Base-by-base conservation (phyloP, 108 stramenopile species). In the Nitzschia sp. region DNA sequence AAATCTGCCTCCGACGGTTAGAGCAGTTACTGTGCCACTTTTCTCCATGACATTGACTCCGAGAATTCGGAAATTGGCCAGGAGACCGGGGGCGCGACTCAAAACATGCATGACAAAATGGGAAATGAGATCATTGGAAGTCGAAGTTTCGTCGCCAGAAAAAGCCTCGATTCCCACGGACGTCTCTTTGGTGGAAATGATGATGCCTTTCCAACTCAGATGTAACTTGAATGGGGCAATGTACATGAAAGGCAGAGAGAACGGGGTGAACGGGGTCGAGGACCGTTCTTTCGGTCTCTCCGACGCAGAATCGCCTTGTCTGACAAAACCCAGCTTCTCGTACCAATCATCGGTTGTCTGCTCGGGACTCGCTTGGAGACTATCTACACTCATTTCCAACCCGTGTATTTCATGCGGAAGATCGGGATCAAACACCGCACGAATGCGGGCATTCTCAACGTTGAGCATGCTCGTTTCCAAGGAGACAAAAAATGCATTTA, bases 21-120 rank as follows among this genome's bases (percentile, higher is more conserved):
- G n/a, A 8, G 25, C 64, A 11, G 49, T 51, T 30, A 11, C 64
- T 11, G 53, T 26, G 8, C 64, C 64, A 23, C 38, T 34, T 26
- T 32, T 53, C 21, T 66, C 64, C 13, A 42, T 30, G 45, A 66
- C 49, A 66, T 66, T 53, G 27, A 66, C 49, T 13, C 64, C 64
- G 30, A 66, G n/a, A 31, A 66, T 9, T 17, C 45, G 26, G 30
- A 66, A 42, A n/a, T 66, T 66, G 11, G 27, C 19, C 24, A 66
- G 48, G 5, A 66, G 23, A 0, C 64, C 64, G 11, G 64, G 64
- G 30, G 64, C 49, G 9, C 64, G 15, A 26, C 64, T 42, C 21
- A 66, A 30, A 30, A 66, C 64, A 32, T 32, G 47, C 30, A 32
- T 51, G 15, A 66, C 64, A 24, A 66, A 66, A 42, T 51, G 18